Evolutionary conservation across 768 basidiomycete species (phyloP).

Genomic region (Solioccasus polychromus): DNA sequence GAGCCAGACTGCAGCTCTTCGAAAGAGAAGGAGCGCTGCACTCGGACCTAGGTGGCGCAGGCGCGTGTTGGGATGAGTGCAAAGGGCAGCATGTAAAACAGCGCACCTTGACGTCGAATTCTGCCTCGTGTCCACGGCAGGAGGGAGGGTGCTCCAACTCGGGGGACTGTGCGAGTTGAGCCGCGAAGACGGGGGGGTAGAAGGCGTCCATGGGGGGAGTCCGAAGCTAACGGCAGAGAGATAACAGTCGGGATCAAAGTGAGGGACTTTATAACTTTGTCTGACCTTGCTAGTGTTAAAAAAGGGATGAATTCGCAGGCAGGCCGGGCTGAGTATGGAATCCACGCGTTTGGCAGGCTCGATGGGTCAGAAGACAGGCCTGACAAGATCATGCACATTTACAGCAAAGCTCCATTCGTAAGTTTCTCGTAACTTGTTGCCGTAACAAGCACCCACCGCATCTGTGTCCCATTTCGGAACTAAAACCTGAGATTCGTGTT

Average conservation of each 20-base stretch:
- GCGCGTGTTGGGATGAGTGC: neutral
- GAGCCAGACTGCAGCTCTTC: conserved; percentile 34
- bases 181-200: neutral
- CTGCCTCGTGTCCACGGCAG: conserved; percentile 11
- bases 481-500: conserved; percentile 20
- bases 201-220: conserved; percentile 12
- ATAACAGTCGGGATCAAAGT: conserved; percentile 3
- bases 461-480: conserved; percentile 25
- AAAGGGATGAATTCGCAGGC: conserved; percentile 17
- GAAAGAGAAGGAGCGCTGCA: conserved; percentile 32
- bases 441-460: conserved; percentile 29
- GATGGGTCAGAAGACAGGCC: conserved; percentile 28
- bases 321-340: conserved; percentile 28
- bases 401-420: conserved; percentile 29
- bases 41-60: conserved; percentile 21
- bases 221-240: conserved; percentile 22
- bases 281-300: conserved; percentile 15
- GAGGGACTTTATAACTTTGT: conserved; percentile 34
- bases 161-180: conserved; percentile 5
- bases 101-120: conserved; percentile 25
- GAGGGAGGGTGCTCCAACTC: conserved; percentile 1
- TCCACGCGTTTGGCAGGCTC: conserved; percentile 32
- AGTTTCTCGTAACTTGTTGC: conserved; percentile 23
- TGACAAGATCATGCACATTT: conserved; percentile 27
- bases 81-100: neutral